Percentiles rank a stretch among this genome's conserved stretches.
Evolutionary conservation across 148 eudicot genomes (phyloP).

Genomic region (Rhododendron griersonianum): DNA sequence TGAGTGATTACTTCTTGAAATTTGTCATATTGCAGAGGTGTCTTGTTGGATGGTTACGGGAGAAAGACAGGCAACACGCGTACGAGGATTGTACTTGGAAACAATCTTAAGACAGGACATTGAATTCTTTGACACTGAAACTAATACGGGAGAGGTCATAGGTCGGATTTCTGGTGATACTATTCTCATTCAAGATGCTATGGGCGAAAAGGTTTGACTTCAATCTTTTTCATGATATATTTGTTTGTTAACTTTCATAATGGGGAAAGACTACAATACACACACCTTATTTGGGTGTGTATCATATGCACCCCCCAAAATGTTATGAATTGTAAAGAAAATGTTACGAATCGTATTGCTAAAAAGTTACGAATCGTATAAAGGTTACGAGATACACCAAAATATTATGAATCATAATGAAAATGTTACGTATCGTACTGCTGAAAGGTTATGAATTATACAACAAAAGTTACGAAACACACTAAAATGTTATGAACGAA

Average conservation of each 20-base stretch:
- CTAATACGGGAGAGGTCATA: conserved; percentile 77
- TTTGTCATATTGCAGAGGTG: conserved; percentile 46
- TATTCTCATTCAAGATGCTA: conserved; percentile 83
- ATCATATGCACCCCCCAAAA: too few species aligned
- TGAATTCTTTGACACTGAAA: conserved; percentile 81
- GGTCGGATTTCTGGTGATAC: conserved; percentile 89
- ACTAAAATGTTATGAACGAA: too few species aligned
- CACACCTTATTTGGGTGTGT: too few species aligned
- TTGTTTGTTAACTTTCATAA: neutral
- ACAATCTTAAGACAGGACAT: conserved; percentile 77
- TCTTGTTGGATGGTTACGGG: conserved; percentile 86
- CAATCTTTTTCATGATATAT: neutral
- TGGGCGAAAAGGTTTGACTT: conserved; percentile 75
- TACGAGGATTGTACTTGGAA: conserved; percentile 66
- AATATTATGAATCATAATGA: too few species aligned
- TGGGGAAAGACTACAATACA: too few species aligned
- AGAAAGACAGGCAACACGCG: conserved; percentile 74
- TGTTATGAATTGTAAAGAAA: too few species aligned
- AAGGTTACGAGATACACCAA: too few species aligned
- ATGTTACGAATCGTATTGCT: too few species aligned
- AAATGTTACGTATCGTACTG: too few species aligned
- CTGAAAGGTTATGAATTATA: too few species aligned
- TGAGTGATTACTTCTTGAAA: neutral
- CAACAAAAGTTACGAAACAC: too few species aligned
- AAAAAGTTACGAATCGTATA: too few species aligned